These are phyloP conservation scores for Dacryopinax spathularia DNA, from an alignment of 768 basidiomycete genomes.

Conservation along the genomic window DNA sequence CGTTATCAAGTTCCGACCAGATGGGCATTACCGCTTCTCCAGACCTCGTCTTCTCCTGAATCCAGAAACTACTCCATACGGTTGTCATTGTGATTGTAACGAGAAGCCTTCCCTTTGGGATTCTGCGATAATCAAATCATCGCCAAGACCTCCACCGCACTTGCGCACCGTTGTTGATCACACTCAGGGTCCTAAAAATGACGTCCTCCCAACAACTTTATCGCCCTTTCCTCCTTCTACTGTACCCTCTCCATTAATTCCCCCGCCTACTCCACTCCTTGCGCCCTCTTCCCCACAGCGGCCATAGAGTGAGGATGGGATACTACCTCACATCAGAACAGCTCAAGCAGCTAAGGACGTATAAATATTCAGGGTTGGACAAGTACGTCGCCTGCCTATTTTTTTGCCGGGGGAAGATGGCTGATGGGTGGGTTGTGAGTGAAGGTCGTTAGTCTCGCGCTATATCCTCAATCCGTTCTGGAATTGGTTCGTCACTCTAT, in stretches of 20 bases:
- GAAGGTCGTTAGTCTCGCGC: constrained; percentile 59
- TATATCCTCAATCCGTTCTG: constrained; percentile 75
- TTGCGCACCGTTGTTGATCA: background rate
- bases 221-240: background rate
- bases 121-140: no score
- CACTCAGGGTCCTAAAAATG: background rate
- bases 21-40: no score
- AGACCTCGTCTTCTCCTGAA: no score
- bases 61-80: no score
- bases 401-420: no score
- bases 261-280: background rate
- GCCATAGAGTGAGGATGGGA: background rate
- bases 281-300: background rate
- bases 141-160: background rate
- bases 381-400: constrained; percentile 36
- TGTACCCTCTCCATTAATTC: background rate
- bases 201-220: background rate
- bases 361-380: constrained; percentile 69
- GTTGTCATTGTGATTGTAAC: no score
- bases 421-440: no score
- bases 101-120: no score
- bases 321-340: constrained; percentile 40
- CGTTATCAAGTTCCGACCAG: no score
- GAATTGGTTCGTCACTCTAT: constrained; percentile 81
- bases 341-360: constrained; percentile 61